Percentiles rank a stretch among this genome's conserved stretches.
Evolutionary conservation across 2,329 filamentous ascomycete species (phyloP).

Genomic region (Pseudohalonectria lignicola): DNA sequence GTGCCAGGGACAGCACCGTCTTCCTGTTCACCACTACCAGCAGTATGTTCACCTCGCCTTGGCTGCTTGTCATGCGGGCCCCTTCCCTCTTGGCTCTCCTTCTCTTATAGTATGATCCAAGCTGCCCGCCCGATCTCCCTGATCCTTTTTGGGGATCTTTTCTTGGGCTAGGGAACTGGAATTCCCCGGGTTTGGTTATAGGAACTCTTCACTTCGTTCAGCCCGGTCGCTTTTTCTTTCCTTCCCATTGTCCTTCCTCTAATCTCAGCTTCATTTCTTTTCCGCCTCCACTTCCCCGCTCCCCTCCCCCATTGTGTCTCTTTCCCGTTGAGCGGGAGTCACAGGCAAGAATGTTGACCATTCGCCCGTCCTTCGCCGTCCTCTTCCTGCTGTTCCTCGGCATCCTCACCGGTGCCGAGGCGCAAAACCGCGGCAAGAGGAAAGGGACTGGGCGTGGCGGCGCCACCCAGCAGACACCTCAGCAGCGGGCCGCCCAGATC

Average conservation of each 20-base stretch:
- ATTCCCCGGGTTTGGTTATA: not conserved
- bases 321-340: not conserved
- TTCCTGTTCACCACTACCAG: too few relatives aligned
- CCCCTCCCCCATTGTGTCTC: not conserved
- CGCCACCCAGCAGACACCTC: constrained; percentile 11
- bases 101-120: not conserved
- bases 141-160: not conserved
- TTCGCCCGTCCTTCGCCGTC: constrained; percentile 7
- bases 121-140: not conserved
- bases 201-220: not conserved
- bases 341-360: constrained; percentile 11
- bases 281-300: not conserved
- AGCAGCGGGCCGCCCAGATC: constrained; percentile 16
- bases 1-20: too few relatives aligned
- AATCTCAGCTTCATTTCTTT: not conserved
- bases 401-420: constrained; percentile 5
- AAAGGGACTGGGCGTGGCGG: constrained; percentile 6
- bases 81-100: not conserved
- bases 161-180: not conserved
- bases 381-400: constrained; percentile 7
- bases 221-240: constrained; percentile 3
- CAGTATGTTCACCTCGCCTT: too few relatives aligned
- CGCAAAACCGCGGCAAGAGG: not conserved
- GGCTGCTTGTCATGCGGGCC: too few relatives aligned
- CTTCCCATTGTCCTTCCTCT: not conserved